Percentiles rank a stretch among this genome's conserved stretches.
Evolutionary conservation across 805 yeast species (phyloP).

Genomic region (Zygosaccharomyces kombuchaensis): DNA sequence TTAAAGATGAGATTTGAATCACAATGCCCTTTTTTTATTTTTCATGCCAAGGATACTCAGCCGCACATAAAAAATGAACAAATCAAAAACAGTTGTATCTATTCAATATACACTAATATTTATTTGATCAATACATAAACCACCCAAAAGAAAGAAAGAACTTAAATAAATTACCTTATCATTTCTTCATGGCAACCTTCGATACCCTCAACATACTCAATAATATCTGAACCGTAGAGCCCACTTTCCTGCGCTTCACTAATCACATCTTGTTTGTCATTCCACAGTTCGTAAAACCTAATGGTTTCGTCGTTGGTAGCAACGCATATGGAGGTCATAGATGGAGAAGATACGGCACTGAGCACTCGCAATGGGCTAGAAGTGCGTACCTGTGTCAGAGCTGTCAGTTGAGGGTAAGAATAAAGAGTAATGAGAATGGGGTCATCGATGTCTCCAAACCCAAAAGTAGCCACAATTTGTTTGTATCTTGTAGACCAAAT

Average conservation of each 20-base stretch:
- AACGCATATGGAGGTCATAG: slow-evolving; percentile 56
- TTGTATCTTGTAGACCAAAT: slow-evolving; percentile 64
- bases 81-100: background rate
- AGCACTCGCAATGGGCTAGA: slow-evolving; percentile 53
- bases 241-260: slow-evolving; percentile 42
- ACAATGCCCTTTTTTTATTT: background rate
- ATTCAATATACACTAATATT: background rate
- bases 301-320: slow-evolving; percentile 78
- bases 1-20: background rate
- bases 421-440: slow-evolving; percentile 56
- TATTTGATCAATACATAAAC: background rate
- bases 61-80: background rate
- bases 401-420: slow-evolving; percentile 60
- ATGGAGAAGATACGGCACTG: slow-evolving; percentile 65
- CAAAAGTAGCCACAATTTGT: slow-evolving; percentile 76
- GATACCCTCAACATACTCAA: slow-evolving; percentile 58
- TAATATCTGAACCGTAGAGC: slow-evolving; percentile 51
- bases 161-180: slow-evolving; percentile 7
- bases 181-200: slow-evolving; percentile 11
- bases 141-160: background rate
- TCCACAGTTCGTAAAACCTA: slow-evolving; percentile 72
- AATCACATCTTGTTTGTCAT: slow-evolving; percentile 35
- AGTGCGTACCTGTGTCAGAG: slow-evolving; percentile 47
- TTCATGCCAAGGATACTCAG: background rate
- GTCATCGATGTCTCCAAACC: slow-evolving; percentile 56